phyloP scores from a whole-genome alignment of 805 yeast genomes.

The Candida xyloterini region DNA sequence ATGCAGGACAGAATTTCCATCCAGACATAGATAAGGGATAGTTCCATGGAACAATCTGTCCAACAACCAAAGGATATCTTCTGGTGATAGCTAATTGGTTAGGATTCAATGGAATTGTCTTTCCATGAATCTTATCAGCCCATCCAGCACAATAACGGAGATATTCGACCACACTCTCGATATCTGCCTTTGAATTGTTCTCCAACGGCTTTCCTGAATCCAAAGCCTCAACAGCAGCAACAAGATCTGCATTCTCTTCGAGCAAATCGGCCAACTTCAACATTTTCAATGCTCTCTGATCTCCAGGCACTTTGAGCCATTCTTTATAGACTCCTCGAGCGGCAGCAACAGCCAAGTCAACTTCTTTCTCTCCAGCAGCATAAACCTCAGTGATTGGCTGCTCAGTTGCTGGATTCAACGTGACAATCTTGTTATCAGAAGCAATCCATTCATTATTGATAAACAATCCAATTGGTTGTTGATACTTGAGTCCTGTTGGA shows the following conservation, averaged over 20 bases:
- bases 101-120: constrained; percentile 35
- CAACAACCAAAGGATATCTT: constrained; percentile 65
- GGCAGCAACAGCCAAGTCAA: constrained; percentile 48
- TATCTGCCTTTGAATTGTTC: constrained; percentile 47
- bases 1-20: constrained; percentile 82
- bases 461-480: constrained; percentile 62
- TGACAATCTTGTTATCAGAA: constrained; percentile 40
- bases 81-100: constrained; percentile 62
- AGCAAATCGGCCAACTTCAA: constrained; percentile 49
- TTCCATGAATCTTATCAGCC: constrained; percentile 56
- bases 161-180: constrained; percentile 43
- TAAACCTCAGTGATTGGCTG: constrained; percentile 44
- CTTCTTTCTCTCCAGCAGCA: constrained; percentile 45
- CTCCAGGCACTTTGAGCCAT: constrained; percentile 47
- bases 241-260: constrained; percentile 45
- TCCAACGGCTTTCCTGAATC: constrained; percentile 56
- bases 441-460: constrained; percentile 52
- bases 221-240: constrained; percentile 50
- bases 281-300: constrained; percentile 40
- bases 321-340: constrained; percentile 44
- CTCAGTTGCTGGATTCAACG: constrained; percentile 50
- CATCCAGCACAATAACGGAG: constrained; percentile 58
- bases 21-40: constrained; percentile 69
- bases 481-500: constrained; percentile 48
- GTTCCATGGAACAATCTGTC: constrained; percentile 72